Base-by-base conservation (phyloP, 2,329 filamentous ascomycete genomes). In the Nigrospora sphaerica region DNA sequence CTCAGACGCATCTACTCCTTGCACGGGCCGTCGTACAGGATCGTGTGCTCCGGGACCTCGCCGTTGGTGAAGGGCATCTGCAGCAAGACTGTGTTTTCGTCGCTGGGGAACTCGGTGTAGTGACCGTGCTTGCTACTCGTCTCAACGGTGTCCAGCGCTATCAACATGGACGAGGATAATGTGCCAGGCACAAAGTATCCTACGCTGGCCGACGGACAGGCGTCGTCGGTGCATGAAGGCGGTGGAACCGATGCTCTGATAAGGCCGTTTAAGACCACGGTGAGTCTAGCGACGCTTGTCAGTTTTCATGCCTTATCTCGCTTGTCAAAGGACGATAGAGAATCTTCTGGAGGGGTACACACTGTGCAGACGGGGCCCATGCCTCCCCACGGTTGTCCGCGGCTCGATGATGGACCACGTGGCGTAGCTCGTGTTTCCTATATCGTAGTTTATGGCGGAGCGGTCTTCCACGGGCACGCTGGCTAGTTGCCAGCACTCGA, bases 311-410 rank as follows among this genome's bases (percentile, higher is more conserved):
- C 23, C 23, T 28, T 28, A n/a, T n/a, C 23, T 9, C 4, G 7
- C 7, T 23, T 23, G 19, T 4, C 19, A 23, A 23, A 23, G 19
- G 19, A 23, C 19, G 23, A 28, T 2, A 9, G 23, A 9, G 7
- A 28, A 2, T 10, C 23, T 2, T 2, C 6, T 7, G 7, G 23
- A 6, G 12, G 17, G 17, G 12, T 40, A 47, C 57, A 42, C 31
- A 65, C 61, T 64, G 62, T 19, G 62, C 55, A 9, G 55, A 44
- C 3, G 61, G 60, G 16, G 62, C 62, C 62, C 62, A 64, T 0
- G 62, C 62, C 47, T 65, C 57, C 7, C 62, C 2, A 61, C 51
- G 4, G 47, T 49, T 1, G 61, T 65, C 12, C 54, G 49, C 12
- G 62, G 62, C 32, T 59, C 47, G 37, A 64, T 63, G 44, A 59